phyloP scores from a whole-genome alignment of 2,329 filamentous ascomycete species.

The Ilyonectria robusta region DNA sequence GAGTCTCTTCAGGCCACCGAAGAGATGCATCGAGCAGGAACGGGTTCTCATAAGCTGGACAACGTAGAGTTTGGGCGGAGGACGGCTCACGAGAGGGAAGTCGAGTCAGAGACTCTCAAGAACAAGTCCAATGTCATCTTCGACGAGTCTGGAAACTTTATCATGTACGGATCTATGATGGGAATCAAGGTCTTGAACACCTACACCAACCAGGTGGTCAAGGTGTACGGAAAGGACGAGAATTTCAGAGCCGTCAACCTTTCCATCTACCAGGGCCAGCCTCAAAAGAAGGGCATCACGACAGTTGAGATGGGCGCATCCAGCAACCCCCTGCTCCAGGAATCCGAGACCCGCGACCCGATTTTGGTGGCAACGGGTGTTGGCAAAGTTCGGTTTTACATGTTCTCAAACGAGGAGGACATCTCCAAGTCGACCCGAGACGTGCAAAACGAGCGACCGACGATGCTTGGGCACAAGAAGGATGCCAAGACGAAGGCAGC shows the following conservation, averaged over 20 bases:
- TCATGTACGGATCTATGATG: constrained; percentile 92
- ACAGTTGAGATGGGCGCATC: constrained; percentile 98
- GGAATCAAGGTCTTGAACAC: constrained; percentile 98
- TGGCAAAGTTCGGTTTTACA: constrained; percentile 94
- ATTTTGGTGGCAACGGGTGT: constrained; percentile 88
- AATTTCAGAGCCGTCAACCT: constrained; percentile 87
- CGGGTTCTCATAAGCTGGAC: constrained; percentile 84
- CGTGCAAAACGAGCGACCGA: constrained; percentile 94
- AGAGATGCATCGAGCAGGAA: constrained; percentile 97
- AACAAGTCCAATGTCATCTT: constrained; percentile 90
- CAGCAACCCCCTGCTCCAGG: constrained; percentile 90
- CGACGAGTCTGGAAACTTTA: constrained; percentile 95
- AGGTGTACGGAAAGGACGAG: constrained; percentile 92
- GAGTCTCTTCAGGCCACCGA: constrained; percentile 91
- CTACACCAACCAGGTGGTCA: constrained; percentile 91
- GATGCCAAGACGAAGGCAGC: constrained; percentile 68
- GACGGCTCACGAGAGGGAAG: constrained; percentile 86
- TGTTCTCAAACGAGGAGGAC: constrained; percentile 94
- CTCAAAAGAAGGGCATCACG: constrained; percentile 92
- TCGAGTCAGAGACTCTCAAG: constrained; percentile 78
- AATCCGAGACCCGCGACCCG: constrained; percentile 91
- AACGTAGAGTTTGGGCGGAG: constrained; percentile 93
- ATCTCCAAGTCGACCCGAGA: constrained; percentile 88
- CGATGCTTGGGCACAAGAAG: constrained; percentile 72
- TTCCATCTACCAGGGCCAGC: constrained; percentile 92